A percentile compares a stretch with the other conserved stretches of the same genome.
These are phyloP conservation scores for Quercus phellos DNA, from an alignment of 331 rosid genomes.

Conservation along the genomic window DNA sequence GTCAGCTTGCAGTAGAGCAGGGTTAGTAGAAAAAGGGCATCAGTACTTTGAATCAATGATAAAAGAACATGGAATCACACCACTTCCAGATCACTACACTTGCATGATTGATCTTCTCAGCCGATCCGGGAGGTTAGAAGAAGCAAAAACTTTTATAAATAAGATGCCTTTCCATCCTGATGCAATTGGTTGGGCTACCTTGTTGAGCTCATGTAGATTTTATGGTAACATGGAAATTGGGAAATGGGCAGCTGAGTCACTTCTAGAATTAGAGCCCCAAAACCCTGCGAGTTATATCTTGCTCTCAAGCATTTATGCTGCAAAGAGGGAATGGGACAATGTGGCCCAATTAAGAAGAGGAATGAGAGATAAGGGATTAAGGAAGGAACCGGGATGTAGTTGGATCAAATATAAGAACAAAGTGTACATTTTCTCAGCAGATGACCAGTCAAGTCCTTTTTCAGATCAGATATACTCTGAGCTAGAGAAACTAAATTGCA, in stretches of 20 bases:
- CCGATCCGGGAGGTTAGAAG: slow-evolving; percentile 75
- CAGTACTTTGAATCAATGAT: slow-evolving; percentile 58
- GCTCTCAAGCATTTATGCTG: slow-evolving; percentile 73
- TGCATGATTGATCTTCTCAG: slow-evolving; percentile 86
- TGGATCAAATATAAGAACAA: slow-evolving; percentile 78
- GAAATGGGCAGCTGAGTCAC: slow-evolving; percentile 74
- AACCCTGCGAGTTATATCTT: slow-evolving; percentile 73
- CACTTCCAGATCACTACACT: slow-evolving; percentile 63
- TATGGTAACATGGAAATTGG: slow-evolving; percentile 59
- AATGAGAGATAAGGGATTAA: slow-evolving; percentile 68
- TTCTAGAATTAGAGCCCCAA: slow-evolving; percentile 68
- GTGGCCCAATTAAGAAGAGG: slow-evolving; percentile 71
- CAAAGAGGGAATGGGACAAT: slow-evolving; percentile 69
- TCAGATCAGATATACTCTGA: slow-evolving; percentile 62
- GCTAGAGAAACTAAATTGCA: slow-evolving; percentile 49
- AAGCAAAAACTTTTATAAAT: slow-evolving; percentile 57
- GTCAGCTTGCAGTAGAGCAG: slow-evolving; percentile 87
- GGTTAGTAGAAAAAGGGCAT: slow-evolving; percentile 68
- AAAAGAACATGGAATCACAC: slow-evolving; percentile 56
- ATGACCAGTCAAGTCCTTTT: slow-evolving; percentile 61
- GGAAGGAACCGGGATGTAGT: slow-evolving; percentile 84
- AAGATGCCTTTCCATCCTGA: slow-evolving; percentile 70
- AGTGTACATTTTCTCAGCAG: slow-evolving; percentile 76
- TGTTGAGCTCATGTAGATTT: slow-evolving; percentile 73
- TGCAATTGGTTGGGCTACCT: slow-evolving; percentile 81